Evolutionary conservation across 768 basidiomycete species (phyloP).

Genomic region (Mycena filopes): DNA sequence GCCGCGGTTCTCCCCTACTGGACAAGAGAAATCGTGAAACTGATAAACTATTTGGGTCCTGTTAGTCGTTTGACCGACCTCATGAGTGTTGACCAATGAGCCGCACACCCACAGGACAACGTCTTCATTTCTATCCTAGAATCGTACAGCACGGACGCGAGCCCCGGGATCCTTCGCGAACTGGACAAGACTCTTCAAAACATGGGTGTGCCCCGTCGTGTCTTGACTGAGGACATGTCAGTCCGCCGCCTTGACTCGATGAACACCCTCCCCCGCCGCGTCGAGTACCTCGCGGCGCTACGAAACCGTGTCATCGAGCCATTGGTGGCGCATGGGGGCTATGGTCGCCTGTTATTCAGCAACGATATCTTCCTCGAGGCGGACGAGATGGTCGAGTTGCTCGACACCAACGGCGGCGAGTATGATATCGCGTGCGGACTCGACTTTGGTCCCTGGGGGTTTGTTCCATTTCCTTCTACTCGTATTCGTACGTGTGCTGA

Average conservation of each 20-base stretch:
- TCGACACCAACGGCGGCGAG: slow-evolving; percentile 49
- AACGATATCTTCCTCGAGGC: slow-evolving; percentile 56
- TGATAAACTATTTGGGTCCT: slow-evolving; percentile 49
- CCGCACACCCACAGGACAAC: slow-evolving; percentile 48
- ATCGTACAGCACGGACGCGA: slow-evolving; percentile 48
- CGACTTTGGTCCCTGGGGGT: slow-evolving; percentile 51
- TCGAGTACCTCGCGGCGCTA: slow-evolving; percentile 35
- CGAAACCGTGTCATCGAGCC: slow-evolving; percentile 47
- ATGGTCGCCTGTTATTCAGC: slow-evolving; percentile 52
- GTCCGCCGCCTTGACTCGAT: slow-evolving; percentile 37
- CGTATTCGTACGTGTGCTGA: too few species aligned
- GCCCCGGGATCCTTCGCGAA: slow-evolving; percentile 43
- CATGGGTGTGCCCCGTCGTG: slow-evolving; percentile 41
- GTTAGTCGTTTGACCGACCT: slow-evolving; percentile 6
- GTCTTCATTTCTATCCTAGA: slow-evolving; percentile 39
- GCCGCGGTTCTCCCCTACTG: slow-evolving; percentile 50
- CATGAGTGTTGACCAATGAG: too few species aligned
- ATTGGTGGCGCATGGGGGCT: slow-evolving; percentile 46
- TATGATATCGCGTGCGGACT: slow-evolving; percentile 57
- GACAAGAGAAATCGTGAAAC: slow-evolving; percentile 46
- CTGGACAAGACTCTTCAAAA: slow-evolving; percentile 38
- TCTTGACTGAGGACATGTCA: slow-evolving; percentile 41
- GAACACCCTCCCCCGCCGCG: slow-evolving; percentile 42
- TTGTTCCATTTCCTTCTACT: not conserved
- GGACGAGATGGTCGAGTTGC: slow-evolving; percentile 50